These are phyloP conservation scores for Solanum hybrid DNA, from an alignment of 305 asterid species.

Conservation along the genomic window DNA sequence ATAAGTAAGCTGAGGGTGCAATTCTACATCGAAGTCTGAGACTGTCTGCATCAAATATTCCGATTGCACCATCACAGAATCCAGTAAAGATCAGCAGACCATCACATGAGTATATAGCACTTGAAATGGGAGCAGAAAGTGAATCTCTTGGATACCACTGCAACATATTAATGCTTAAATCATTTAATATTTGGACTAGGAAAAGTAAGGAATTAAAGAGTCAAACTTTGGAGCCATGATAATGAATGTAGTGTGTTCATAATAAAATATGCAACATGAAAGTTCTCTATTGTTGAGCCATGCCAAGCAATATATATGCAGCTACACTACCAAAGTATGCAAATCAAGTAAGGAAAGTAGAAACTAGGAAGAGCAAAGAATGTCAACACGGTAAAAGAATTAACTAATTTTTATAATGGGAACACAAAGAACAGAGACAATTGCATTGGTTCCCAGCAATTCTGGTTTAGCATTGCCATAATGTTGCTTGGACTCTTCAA, in stretches of 20 bases:
- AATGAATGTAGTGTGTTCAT: not conserved
- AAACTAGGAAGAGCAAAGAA: not conserved
- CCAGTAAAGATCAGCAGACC: slow-evolving; percentile 61
- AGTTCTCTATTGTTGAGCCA: not conserved
- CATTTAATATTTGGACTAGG: not conserved
- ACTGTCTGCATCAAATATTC: slow-evolving; percentile 65
- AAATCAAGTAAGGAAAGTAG: not conserved
- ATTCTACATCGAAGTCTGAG: slow-evolving; percentile 71
- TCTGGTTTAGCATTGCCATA: not conserved
- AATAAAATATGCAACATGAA: not conserved
- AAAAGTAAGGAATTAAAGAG: not conserved
- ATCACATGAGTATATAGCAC: slow-evolving; percentile 82
- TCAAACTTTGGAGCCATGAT: not conserved
- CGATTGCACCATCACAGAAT: slow-evolving; percentile 82
- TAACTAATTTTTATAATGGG: not conserved
- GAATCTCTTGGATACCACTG: slow-evolving; percentile 92
- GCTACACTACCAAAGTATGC: not conserved
- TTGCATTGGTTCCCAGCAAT: not conserved
- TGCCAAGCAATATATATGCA: not conserved
- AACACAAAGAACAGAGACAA: not conserved
- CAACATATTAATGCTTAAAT: slow-evolving; percentile 5
- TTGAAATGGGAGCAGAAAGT: slow-evolving; percentile 66
- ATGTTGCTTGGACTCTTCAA: not conserved
- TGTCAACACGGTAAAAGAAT: not conserved
- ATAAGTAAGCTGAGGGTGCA: slow-evolving; percentile 66